Percentiles rank a stretch among this genome's conserved stretches.
These are phyloP conservation scores for Rugonectria rugulosa DNA, from an alignment of 2,329 filamentous ascomycete genomes.

Conservation along the genomic window DNA sequence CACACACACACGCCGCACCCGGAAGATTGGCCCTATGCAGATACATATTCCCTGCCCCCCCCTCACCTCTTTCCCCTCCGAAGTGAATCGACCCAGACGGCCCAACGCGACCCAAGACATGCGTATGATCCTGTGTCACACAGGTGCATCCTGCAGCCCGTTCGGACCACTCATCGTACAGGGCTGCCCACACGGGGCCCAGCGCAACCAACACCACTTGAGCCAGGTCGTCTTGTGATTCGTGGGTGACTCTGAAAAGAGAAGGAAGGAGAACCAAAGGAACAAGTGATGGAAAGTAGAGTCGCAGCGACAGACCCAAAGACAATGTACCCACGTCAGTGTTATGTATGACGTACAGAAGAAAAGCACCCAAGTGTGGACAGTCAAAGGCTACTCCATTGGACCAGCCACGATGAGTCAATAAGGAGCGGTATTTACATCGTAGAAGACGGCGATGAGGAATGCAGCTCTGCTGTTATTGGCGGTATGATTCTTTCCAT, in stretches of 20 bases:
- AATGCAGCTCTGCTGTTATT: no score
- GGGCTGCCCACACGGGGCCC: slow-evolving; percentile 7
- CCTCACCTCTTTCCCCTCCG: no score
- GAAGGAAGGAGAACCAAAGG: background rate
- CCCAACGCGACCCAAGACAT: slow-evolving; percentile 14
- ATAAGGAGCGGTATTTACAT: no score
- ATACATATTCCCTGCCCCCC: slow-evolving; percentile 4
- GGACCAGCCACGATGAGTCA: no score
- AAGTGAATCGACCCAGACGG: background rate
- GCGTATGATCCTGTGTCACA: background rate
- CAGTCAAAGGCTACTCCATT: no score
- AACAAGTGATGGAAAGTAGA: background rate
- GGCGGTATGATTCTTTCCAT: no score
- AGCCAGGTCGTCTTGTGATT: background rate
- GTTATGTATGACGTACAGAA: background rate
- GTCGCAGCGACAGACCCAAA: background rate
- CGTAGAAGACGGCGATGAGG: no score
- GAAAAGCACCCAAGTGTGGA: no score
- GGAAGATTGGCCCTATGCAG: background rate
- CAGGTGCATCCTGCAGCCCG: slow-evolving; percentile 1
- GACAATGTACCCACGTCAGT: no score
- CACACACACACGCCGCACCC: no score
- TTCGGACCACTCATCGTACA: background rate
- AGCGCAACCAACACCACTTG: background rate
- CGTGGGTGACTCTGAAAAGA: background rate